Evolutionary conservation across 768 basidiomycete species (phyloP), one percentile per base, ranked within the genome.

Genomic region (Mycena sanguinolenta): DNA sequence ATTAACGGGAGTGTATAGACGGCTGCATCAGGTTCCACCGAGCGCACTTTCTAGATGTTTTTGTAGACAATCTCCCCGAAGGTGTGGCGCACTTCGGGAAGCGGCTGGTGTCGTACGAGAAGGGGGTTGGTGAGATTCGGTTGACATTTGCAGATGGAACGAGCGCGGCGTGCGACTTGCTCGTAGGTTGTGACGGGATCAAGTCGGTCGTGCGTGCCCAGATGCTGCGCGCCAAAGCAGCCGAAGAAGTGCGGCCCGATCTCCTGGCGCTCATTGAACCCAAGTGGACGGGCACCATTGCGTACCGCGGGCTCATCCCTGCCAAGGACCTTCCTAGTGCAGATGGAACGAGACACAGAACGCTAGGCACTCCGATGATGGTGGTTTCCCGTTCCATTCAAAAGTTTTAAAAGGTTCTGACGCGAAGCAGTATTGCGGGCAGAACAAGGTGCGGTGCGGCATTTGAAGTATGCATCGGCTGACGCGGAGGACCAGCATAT

Each of bases 121-220:
- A 72, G 30, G 60, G 59, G 9, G 54, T 34, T 13, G 44, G 38
- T 7, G 70, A 72, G 28, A 75, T 82, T 38, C 67, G 58, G 8
- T 25, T 73, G 38, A 44, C 68, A 12, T 84, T 85, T 61, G 73
- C 77, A 2, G 78, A 83, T 58, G 79, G 79, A 8, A 79, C 80
- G n/a, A 78, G 63, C 3, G 73, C 80, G 13, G 77, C 73, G 32
- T 78, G 85, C 12, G 82, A 88, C 58, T 71, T 87, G 19, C 80
- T 87, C 6, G 69, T 87, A 54, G 87, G 85, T 4, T 84, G 84
- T 46, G 86, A 87, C 69, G 87, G 87, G 4, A 79, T 87, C 62
- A 82, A 82, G 67, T 82, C 82, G 19, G 66, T 68, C 39, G 76
- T 82, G 36, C 77, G 82, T 28, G 70, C 72, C 2, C 80, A 82